Conservation (phyloP, 2,329 filamentous ascomycete genomes). For the Claviceps paspali region DNA sequence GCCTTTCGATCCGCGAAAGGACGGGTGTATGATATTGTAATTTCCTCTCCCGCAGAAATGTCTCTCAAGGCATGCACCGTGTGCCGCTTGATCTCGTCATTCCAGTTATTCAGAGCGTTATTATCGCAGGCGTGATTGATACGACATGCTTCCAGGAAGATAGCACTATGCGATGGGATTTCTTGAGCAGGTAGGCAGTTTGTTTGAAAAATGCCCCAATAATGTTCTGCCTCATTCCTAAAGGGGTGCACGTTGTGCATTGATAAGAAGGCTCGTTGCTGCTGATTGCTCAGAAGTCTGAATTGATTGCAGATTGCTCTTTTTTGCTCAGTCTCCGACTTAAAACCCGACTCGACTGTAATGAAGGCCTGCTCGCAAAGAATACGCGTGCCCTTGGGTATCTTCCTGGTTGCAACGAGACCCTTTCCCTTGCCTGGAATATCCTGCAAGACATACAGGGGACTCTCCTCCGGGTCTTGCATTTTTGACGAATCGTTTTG, state of each 20-base stretch:
- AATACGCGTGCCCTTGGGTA: neutral
- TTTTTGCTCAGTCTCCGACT: neutral
- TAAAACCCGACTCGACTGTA: neutral
- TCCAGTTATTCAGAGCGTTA: neutral
- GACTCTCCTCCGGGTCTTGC: neutral
- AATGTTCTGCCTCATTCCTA: neutral
- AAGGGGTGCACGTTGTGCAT: neutral
- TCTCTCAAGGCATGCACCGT: neutral
- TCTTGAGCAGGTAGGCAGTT: neutral
- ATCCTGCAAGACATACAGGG: neutral
- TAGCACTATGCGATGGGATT: neutral
- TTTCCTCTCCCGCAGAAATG: neutral
- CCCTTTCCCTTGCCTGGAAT: neutral
- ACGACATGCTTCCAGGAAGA: neutral
- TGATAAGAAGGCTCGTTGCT: neutral
- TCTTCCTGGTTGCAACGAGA: neutral
- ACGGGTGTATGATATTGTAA: neutral
- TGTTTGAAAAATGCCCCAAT: neutral
- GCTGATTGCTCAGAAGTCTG: neutral
- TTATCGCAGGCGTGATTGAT: neutral
- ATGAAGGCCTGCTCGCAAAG: neutral
- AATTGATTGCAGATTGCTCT: neutral
- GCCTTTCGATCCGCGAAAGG: neutral
- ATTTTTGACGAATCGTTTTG: neutral
- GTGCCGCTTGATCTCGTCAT: neutral